These are phyloP conservation scores for Glaciozyma martinii DNA, from an alignment of 768 basidiomycete species.

Conservation along the genomic window DNA sequence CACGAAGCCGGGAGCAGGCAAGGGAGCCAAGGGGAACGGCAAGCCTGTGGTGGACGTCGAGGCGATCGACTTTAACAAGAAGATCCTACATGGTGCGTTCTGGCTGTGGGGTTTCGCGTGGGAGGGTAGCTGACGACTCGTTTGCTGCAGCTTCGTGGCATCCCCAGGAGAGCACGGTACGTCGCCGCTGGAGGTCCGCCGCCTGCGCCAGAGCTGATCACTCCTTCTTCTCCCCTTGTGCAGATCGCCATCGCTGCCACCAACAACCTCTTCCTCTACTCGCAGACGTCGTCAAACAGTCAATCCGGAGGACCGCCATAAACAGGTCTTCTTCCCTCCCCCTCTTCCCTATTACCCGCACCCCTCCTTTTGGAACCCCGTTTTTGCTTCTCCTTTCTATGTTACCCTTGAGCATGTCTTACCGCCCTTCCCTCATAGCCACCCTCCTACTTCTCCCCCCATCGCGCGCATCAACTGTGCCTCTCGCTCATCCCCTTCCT, in stretches of 20 bases:
- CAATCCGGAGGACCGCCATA: constrained; percentile 3
- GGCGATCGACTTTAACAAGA: constrained; percentile 76
- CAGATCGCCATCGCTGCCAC: constrained; percentile 35
- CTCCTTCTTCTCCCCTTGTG: not conserved
- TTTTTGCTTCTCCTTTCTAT: not conserved
- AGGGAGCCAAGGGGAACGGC: constrained; percentile 60
- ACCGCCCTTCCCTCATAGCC: not conserved
- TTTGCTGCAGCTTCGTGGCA: constrained; percentile 57
- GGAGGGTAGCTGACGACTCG: constrained; percentile 24
- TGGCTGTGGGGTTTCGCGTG: constrained; percentile 29
- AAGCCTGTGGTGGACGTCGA: constrained; percentile 71
- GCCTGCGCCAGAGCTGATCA: not conserved
- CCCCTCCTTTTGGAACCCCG: not conserved
- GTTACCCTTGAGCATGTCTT: not conserved
- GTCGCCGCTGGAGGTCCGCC: not conserved
- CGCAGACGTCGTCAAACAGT: not conserved
- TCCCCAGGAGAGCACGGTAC: constrained; percentile 91
- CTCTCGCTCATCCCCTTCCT: not conserved
- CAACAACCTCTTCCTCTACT: constrained; percentile 74
- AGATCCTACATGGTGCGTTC: constrained; percentile 82
- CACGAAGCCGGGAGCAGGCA: constrained; percentile 42
- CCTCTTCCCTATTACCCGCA: not conserved
- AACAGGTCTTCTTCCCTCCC: not conserved
- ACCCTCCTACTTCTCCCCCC: not conserved
- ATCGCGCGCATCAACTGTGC: not conserved